These are phyloP conservation scores for Physcomitrellopsis africana DNA, from an alignment of 225 moss, liverwort and hornwort genomes.

Conservation along the genomic window DNA sequence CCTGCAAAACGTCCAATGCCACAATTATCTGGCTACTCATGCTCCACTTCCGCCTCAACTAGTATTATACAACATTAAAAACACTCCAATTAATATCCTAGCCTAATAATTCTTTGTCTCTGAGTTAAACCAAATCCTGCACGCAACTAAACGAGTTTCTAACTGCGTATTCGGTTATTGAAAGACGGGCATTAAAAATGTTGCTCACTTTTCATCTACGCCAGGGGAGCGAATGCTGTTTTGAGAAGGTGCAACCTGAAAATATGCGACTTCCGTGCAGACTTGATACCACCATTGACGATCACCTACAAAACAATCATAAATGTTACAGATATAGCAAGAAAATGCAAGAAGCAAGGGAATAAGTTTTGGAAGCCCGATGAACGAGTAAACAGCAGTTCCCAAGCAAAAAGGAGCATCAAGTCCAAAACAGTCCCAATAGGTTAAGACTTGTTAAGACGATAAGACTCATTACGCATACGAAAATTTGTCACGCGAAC, in stretches of 20 bases:
- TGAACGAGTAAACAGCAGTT: neutral
- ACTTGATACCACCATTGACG: conserved; percentile 99
- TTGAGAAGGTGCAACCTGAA: conserved; percentile 78
- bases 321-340: conserved; percentile 8
- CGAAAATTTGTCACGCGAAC: conserved; percentile 6
- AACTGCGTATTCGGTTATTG: neutral
- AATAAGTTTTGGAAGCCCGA: conserved; percentile 2
- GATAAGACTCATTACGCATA: conserved; percentile 1
- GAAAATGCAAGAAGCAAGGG: conserved; percentile 11
- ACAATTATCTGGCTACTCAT: neutral
- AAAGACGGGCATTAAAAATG: conserved; percentile 4
- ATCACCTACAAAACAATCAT: conserved; percentile 51
- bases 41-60: conserved; percentile 9
- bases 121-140: neutral
- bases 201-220: conserved; percentile 71
- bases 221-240: conserved; percentile 90
- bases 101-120: neutral
- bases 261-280: conserved; percentile 95
- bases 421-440: conserved; percentile 10
- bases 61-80: conserved; percentile 11
- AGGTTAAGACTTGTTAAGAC: neutral
- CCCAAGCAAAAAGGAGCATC: neutral
- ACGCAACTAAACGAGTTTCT: conserved; percentile 7
- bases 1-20: conserved; percentile 39
- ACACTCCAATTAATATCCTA: neutral